phyloP scores from a whole-genome alignment of 768 basidiomycete species.

The Podaxis pistillaris region DNA sequence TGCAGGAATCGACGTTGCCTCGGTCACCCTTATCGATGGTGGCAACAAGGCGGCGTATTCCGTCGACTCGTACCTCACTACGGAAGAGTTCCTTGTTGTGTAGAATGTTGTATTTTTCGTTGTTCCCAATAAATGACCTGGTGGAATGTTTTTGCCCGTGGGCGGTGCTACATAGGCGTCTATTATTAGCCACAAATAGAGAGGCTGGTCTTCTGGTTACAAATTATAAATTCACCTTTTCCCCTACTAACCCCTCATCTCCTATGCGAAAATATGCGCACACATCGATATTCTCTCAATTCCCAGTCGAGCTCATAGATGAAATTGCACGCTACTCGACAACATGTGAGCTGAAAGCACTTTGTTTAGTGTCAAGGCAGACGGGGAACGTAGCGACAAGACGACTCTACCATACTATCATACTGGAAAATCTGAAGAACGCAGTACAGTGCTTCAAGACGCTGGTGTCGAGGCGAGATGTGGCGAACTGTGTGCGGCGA shows the following conservation, averaged over 20 bases:
- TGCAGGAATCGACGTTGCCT: slow-evolving; percentile 68
- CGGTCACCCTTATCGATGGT: slow-evolving; percentile 52
- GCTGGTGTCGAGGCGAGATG: neutral
- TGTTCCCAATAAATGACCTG: neutral
- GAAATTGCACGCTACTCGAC: slow-evolving; percentile 15
- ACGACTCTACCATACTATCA: slow-evolving; percentile 16
- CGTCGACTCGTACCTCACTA: slow-evolving; percentile 50
- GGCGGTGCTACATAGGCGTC: neutral
- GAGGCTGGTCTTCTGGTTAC: neutral
- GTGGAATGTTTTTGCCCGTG: neutral
- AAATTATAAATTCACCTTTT: neutral
- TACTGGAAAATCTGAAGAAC: slow-evolving; percentile 2
- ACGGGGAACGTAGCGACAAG: slow-evolving; percentile 16
- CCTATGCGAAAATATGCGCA: neutral
- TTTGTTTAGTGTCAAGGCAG: slow-evolving; percentile 16
- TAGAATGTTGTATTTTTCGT: slow-evolving; percentile 22
- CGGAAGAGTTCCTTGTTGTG: slow-evolving; percentile 60
- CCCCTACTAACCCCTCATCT: neutral
- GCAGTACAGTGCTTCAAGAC: slow-evolving; percentile 10
- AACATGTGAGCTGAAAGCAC: slow-evolving; percentile 13
- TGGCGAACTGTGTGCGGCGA: slow-evolving; percentile 4
- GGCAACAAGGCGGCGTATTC: slow-evolving; percentile 43
- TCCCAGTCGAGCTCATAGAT: slow-evolving; percentile 19
- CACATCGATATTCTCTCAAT: slow-evolving; percentile 2
- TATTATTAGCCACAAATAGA: neutral